These are phyloP conservation scores for Raffaelea deltoideospora DNA, from an alignment of 2,329 filamentous ascomycete genomes.

Conservation along the genomic window DNA sequence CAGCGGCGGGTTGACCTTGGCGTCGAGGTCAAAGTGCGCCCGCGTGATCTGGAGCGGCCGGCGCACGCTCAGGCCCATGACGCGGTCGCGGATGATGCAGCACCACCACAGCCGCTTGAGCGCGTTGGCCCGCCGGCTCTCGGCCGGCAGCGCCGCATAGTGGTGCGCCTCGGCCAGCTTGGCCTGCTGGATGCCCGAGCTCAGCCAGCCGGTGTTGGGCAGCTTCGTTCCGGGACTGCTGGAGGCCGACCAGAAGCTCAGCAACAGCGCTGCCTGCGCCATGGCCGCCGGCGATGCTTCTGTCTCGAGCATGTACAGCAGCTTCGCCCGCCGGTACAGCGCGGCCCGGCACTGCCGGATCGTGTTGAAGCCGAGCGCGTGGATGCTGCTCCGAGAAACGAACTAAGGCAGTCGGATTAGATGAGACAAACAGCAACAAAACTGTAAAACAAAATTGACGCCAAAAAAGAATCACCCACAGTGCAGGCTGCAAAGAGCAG, in stretches of 20 bases:
- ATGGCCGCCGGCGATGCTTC: conserved; percentile 25
- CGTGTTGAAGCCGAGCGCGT: conserved; percentile 7
- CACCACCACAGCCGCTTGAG: conserved; percentile 40
- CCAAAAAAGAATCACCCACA: too few relatives aligned
- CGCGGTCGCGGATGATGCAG: conserved; percentile 35
- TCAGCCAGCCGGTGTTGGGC: conserved; percentile 10
- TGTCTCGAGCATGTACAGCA: conserved; percentile 28
- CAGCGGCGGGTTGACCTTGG: conserved; percentile 15
- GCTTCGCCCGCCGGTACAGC: conserved; percentile 9
- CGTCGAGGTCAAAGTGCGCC: conserved; percentile 27
- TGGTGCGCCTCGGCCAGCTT: conserved; percentile 9
- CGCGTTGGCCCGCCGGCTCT: conserved; percentile 14
- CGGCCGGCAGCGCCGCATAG: conserved; percentile 5
- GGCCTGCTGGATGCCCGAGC: conserved; percentile 10
- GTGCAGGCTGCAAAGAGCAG: conserved; percentile 22
- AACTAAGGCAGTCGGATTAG: conserved; percentile 12
- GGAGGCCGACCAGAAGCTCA: conserved; percentile 23
- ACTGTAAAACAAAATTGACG: too few relatives aligned
- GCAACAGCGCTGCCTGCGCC: conserved; percentile 25
- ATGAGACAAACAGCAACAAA: too few relatives aligned
- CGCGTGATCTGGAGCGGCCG: conserved; percentile 33
- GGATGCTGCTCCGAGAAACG: conserved; percentile 7
- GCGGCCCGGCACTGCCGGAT: conserved; percentile 6
- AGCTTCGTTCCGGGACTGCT: conserved; percentile 4
- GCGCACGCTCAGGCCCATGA: conserved; percentile 32